Evolutionary conservation across 176 grass and related monocot species (phyloP).

Genomic region (Guadua angustifolia): DNA sequence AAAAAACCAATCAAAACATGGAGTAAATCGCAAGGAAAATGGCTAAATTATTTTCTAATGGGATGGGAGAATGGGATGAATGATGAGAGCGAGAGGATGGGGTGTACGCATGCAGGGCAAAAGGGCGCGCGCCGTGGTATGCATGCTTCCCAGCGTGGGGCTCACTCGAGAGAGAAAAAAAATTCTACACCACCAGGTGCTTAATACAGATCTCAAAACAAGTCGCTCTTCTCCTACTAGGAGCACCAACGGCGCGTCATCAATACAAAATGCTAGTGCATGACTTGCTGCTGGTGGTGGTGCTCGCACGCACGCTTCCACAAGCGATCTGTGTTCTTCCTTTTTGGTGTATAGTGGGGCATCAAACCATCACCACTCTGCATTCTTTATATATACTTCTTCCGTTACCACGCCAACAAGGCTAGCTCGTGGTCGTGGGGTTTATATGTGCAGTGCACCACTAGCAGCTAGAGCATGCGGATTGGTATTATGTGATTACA

Average conservation of each 20-base stretch:
- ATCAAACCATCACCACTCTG: slow-evolving; percentile 39
- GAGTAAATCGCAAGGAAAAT: slow-evolving; percentile 45
- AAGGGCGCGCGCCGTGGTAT: slow-evolving; percentile 47
- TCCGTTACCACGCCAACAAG: slow-evolving; percentile 40
- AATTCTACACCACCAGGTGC: too few relatives aligned
- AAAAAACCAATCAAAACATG: not conserved
- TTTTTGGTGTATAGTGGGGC: slow-evolving; percentile 59
- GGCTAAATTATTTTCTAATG: slow-evolving; percentile 36
- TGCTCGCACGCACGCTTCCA: slow-evolving; percentile 74
- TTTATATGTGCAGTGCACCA: slow-evolving; percentile 5
- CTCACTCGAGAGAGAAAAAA: slow-evolving; percentile 16
- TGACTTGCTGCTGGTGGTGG: slow-evolving; percentile 44
- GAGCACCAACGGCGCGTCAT: slow-evolving; percentile 41
- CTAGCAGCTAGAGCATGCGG: not conserved
- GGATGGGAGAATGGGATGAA: slow-evolving; percentile 29
- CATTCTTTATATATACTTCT: slow-evolving; percentile 38
- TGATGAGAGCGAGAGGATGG: slow-evolving; percentile 46
- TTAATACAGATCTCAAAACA: too few relatives aligned
- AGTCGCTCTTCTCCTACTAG: not conserved
- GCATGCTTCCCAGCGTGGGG: slow-evolving; percentile 55
- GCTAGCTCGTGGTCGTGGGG: slow-evolving; percentile 12
- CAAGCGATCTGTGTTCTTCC: slow-evolving; percentile 40
- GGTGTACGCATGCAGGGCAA: slow-evolving; percentile 53
- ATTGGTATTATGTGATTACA: too few relatives aligned
- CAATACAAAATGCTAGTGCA: slow-evolving; percentile 47